Percentiles rank a stretch among this genome's conserved stretches.
Evolutionary conservation across 139 green algal genomes (phyloP).

Genomic region (Bryopsis sp.): DNA sequence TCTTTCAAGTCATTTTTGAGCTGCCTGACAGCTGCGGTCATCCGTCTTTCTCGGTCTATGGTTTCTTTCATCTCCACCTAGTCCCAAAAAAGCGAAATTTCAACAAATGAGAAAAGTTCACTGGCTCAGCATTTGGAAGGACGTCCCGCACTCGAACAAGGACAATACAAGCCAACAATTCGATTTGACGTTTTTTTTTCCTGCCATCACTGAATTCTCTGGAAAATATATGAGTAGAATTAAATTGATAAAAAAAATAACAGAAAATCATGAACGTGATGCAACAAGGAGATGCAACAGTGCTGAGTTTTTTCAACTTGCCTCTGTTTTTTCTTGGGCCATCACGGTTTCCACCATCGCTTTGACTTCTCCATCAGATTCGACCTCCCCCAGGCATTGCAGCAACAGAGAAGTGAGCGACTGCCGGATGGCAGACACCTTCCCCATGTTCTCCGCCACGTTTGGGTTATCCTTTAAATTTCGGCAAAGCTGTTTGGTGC

Average conservation of each 20-base stretch:
- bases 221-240: no score
- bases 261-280: no score
- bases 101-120: no score
- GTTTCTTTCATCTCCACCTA: constrained; percentile 40
- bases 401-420: constrained; percentile 45
- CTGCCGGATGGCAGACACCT: constrained; percentile 50
- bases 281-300: no score
- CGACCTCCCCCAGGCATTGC: constrained; percentile 38
- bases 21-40: constrained; percentile 47
- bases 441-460: constrained; percentile 73
- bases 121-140: no score
- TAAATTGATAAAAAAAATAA: no score
- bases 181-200: neutral
- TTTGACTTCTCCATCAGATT: constrained; percentile 33
- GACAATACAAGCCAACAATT: no score
- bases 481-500: constrained; percentile 58
- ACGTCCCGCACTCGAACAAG: no score
- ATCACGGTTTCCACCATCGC: constrained; percentile 46
- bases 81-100: no score
- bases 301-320: constrained; percentile 4
- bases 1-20: constrained; percentile 46
- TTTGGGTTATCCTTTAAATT: constrained; percentile 79
- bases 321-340: constrained; percentile 43
- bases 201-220: no score
- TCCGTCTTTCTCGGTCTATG: constrained; percentile 51